Base-by-base conservation (phyloP, 2,329 filamentous ascomycete species). In the Fusarium ambrosium region DNA sequence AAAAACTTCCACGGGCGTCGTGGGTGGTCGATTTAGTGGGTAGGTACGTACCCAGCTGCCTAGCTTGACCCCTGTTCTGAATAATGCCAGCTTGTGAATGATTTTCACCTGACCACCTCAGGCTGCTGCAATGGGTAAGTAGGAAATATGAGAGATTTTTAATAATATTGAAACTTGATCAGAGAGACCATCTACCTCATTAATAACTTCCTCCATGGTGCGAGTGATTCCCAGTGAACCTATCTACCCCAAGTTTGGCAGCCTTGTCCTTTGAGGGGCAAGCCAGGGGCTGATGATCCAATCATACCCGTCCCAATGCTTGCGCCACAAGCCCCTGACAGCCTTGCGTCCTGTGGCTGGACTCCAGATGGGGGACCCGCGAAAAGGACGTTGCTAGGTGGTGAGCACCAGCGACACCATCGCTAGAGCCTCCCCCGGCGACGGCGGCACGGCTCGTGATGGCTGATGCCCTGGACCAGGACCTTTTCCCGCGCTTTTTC, bases 1-100 rank as follows among this genome's bases (percentile, higher is more conserved):
- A 79, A 79, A 79, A 79, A 79, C 77, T 79, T 79, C 76, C 74
- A 75, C 68, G 63, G 66, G 55, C 65, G 69, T 69, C 60, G 72
- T 73, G 69, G 71, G 64, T 59, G 70, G 77, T 78, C 62, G 70
- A 60, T 71, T 76, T 77, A 75, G 75, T 77, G 71, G 76, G 74
- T 74, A 77, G 74, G 73, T 76, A 76, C 73, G 73, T 76, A 76
- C 73, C 73, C 11, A 45, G 60, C 73, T 75, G 68, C 70, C 73
- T 76, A 62, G 55, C 41, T 58, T 58, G 14, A 36, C 34, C n/a
- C 34, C 20, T 32, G 20, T 36, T 18, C 53, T 34, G 34, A 14
- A 11, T 16, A 16, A 60, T 39, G 56, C 56, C 56, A 41, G 36
- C 36, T 39, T 29, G 36, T 36, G 34, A 39, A 60, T 24, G 16